Evolutionary conservation across 2,329 filamentous ascomycete species (phyloP).

Genomic region (Stagonosporopsis rhizophila): DNA sequence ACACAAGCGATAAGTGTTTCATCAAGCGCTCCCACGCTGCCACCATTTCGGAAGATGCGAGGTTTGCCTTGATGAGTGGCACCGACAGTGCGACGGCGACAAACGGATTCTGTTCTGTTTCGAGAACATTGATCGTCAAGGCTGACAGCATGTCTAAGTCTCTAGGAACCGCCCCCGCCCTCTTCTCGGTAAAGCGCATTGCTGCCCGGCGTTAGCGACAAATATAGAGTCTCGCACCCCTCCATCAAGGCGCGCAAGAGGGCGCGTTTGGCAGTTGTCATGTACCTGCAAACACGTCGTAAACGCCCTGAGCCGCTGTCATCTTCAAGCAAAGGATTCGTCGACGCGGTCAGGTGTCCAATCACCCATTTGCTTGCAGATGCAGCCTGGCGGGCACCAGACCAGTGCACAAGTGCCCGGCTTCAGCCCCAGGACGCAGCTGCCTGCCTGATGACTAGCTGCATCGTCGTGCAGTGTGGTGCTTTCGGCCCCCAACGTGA

Average conservation of each 20-base stretch:
- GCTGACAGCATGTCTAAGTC: constrained; percentile 16
- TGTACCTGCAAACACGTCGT: constrained; percentile 8
- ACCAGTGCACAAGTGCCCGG: constrained; percentile 26
- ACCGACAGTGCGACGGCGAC: constrained; percentile 1
- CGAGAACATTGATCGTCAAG: constrained; percentile 3
- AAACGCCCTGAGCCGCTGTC: constrained; percentile 1
- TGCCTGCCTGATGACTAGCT: constrained; percentile 43
- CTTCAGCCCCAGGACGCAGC: constrained; percentile 28
- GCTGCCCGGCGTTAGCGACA: constrained; percentile 12
- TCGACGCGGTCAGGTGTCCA: constrained; percentile 17
- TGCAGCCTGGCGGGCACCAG: constrained; percentile 29
- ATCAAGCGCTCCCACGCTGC: constrained; percentile 25
- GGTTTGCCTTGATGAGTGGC: neutral
- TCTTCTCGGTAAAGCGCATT: constrained; percentile 11
- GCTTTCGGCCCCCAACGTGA: constrained; percentile 34
- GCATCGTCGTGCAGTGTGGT: constrained; percentile 28
- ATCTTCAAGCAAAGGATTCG: neutral
- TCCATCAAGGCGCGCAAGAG: constrained; percentile 4
- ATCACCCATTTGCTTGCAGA: constrained; percentile 15
- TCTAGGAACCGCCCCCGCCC: constrained; percentile 10
- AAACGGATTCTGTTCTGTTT: constrained; percentile 1
- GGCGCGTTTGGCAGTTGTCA: neutral
- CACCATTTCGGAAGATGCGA: constrained; percentile 1
- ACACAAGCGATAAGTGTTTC: constrained; percentile 25
- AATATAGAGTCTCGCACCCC: constrained; percentile 11